phyloP scores from a whole-genome alignment of 352 stramenopile species.

The Salisapilia sapeloensis region DNA sequence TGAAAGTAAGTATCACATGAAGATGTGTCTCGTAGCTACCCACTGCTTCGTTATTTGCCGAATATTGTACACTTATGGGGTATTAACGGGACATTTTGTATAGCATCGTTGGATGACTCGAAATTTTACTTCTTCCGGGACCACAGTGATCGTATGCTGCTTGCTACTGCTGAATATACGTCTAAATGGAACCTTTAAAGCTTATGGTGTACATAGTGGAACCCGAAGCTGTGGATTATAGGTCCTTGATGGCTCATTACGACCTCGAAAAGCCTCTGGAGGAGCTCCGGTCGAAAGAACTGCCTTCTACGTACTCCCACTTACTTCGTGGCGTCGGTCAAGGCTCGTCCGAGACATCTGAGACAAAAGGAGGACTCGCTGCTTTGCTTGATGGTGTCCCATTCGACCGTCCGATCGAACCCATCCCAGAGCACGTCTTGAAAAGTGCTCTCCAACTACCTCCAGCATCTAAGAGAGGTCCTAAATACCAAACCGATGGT shows the following conservation, averaged over 20 bases:
- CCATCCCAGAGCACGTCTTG: constrained; percentile 43
- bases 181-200: too few species aligned
- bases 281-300: constrained; percentile 36
- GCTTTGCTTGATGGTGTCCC: constrained; percentile 45
- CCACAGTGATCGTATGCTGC: too few species aligned
- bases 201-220: constrained; percentile 15
- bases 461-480: constrained; percentile 31
- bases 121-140: too few species aligned
- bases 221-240: constrained; percentile 34
- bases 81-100: too few species aligned
- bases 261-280: constrained; percentile 35
- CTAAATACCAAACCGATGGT: too few species aligned
- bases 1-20: neutral
- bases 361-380: constrained; percentile 32
- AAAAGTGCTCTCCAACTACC: constrained; percentile 57
- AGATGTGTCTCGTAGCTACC: neutral
- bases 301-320: constrained; percentile 57
- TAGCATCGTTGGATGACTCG: too few species aligned
- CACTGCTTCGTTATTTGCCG: too few species aligned
- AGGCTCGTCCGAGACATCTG: constrained; percentile 11
- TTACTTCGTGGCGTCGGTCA: constrained; percentile 45
- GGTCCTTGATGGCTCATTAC: constrained; percentile 43
- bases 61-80: too few species aligned
- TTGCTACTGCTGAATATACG: too few species aligned
- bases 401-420: constrained; percentile 67